These are phyloP conservation scores for Macrophomina pseudophaseolina DNA, from an alignment of 2,329 filamentous ascomycete species.

Conservation along the genomic window DNA sequence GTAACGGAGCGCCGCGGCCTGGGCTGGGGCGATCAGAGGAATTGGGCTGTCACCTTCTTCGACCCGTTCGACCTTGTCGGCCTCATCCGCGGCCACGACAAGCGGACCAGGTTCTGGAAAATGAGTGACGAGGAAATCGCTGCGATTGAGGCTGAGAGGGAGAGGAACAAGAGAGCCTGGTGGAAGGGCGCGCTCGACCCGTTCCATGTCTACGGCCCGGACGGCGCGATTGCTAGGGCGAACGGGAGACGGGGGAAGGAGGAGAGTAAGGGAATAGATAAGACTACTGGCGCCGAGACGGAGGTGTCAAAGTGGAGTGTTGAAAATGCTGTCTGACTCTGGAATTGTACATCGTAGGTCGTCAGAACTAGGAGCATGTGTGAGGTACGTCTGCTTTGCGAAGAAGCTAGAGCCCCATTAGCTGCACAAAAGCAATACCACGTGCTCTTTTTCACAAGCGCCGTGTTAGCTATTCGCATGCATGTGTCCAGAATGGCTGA, in stretches of 20 bases:
- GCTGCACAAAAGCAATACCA: too few relatives aligned
- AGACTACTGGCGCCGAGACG: too few relatives aligned
- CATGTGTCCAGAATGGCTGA: too few relatives aligned
- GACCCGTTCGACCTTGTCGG: conserved; percentile 46
- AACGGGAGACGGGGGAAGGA: neutral
- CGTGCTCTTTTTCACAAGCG: too few relatives aligned
- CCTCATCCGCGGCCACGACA: conserved; percentile 38
- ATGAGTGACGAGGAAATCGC: conserved; percentile 41
- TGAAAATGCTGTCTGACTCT: neutral
- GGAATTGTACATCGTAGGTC: too few relatives aligned
- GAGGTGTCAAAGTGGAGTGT: neutral
- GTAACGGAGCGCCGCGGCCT: conserved; percentile 47
- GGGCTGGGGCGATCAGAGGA: conserved; percentile 55
- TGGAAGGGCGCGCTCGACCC: conserved; percentile 35
- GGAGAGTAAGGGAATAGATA: conserved; percentile 24
- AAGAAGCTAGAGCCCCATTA: too few relatives aligned
- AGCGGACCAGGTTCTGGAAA: conserved; percentile 45
- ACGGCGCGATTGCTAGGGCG: conserved; percentile 34
- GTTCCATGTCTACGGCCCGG: conserved; percentile 37
- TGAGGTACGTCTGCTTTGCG: too few relatives aligned
- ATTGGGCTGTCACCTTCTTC: conserved; percentile 48
- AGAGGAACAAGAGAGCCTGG: conserved; percentile 35
- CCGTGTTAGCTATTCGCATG: too few relatives aligned
- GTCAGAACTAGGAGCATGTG: too few relatives aligned
- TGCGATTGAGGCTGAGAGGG: conserved; percentile 35